Evolutionary conservation across 306 rosid species (phyloP), one percentile per base, ranked within the genome.

Genomic region (Medicago arabica): DNA sequence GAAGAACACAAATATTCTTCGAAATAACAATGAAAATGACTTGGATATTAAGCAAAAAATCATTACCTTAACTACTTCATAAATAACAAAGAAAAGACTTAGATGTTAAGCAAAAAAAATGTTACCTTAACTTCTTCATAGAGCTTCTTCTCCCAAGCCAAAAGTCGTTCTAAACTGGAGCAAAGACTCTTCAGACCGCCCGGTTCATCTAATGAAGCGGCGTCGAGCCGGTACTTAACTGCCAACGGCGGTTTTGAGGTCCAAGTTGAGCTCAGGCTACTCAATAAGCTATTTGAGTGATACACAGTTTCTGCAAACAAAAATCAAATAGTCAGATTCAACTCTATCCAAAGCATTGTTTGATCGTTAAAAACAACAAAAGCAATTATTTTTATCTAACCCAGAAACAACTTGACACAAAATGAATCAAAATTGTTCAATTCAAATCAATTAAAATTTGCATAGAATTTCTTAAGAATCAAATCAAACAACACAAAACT

Each of bases 121-220:
- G 17, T 50, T 81, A 96, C 99, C 99, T 96, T 96, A 53, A 96
- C 92, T 74, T 96, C 99, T 71, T 79, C 83, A 18, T 89, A 92
- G 50, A 96, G 98, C 90, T 96, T 96, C 92, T 96, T 96, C 88
- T 96, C 99, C 99, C 99, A 96, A 18, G 99, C 98, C 85, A 89
- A 77, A 36, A 96, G 98, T 60, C 97, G 86, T 28, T 96, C 99
- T 71, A 96, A 78, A 11, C 96, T 86, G 81, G 93, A 87, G 83
- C 99, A 92, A 21, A 96, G 89, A 76, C 98, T 92, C 86, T 87
- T 96, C 0, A 77, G 75, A 85, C 91, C 90, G 40, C 90, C 92
- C 57, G 89, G 86, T 69, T 88, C 86, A 19, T 44, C 83, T 2
- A 90, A 92, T 0, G 90, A 80, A 51, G 75, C 87, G 41, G 96